A percentile compares a stretch with the other conserved stretches of the same genome.
These are phyloP conservation scores for Phragmites australis DNA, from an alignment of 176 grass and related monocot genomes.

Conservation along the genomic window DNA sequence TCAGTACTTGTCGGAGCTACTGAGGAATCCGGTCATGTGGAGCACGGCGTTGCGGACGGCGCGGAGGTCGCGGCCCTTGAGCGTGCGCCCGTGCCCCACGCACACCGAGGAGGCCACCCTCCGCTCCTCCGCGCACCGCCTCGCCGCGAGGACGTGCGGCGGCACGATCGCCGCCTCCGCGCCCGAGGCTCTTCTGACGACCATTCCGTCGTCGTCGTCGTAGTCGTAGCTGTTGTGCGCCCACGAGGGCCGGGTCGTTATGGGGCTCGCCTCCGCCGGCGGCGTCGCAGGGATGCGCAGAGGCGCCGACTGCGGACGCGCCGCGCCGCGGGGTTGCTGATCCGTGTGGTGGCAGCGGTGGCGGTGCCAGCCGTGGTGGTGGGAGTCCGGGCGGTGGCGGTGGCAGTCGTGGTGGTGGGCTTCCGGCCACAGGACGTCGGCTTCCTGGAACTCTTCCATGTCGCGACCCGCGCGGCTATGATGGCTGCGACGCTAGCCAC, in stretches of 20 bases:
- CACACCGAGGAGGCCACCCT: conserved; percentile 41
- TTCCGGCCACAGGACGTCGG: conserved; percentile 52
- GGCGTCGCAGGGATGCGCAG: conserved; percentile 27
- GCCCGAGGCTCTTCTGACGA: background rate
- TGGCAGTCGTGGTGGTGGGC: background rate
- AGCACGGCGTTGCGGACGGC: conserved; percentile 50
- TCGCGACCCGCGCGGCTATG: background rate
- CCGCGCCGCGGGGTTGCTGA: background rate
- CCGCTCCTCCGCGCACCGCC: conserved; percentile 10
- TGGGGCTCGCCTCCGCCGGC: background rate
- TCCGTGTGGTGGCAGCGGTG: background rate
- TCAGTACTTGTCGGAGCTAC: conserved; percentile 30
- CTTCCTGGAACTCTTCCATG: conserved; percentile 55
- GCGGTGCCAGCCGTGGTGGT: background rate
- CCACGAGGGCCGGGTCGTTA: background rate
- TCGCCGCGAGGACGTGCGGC: conserved; percentile 45
- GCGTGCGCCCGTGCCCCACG: conserved; percentile 52
- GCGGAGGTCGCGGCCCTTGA: conserved; percentile 55
- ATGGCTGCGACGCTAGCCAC: background rate
- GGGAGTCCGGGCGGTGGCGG: background rate
- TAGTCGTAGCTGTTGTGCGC: background rate
- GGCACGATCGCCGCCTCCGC: conserved; percentile 22
- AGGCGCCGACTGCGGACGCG: conserved; percentile 2
- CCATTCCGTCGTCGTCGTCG: background rate
- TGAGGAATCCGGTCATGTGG: conserved; percentile 52